These are phyloP conservation scores for Lathyrus oleraceus DNA, from an alignment of 306 rosid species.

Conservation along the genomic window DNA sequence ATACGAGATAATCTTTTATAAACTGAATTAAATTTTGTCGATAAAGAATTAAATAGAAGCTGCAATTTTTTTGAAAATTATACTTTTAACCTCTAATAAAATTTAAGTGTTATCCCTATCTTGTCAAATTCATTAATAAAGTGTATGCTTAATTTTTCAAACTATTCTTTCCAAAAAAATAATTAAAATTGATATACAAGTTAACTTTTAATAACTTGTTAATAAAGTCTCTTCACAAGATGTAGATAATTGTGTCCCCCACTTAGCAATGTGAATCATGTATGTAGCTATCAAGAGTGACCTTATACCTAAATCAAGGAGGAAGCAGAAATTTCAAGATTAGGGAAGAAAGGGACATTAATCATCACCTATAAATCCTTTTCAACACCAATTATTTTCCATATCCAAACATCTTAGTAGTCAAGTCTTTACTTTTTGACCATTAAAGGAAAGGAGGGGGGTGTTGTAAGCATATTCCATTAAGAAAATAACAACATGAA, in stretches of 20 bases:
- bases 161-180: too few species aligned
- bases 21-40: too few species aligned
- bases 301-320: conserved; percentile 36
- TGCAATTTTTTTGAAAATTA: too few species aligned
- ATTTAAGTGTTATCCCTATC: too few species aligned
- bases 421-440: conserved; percentile 36
- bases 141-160: too few species aligned
- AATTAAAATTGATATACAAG: too few species aligned
- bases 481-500: conserved; percentile 18
- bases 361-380: conserved; percentile 24
- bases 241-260: conserved; percentile 26
- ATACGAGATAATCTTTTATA: too few species aligned
- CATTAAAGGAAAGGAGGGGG: not conserved
- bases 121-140: too few species aligned
- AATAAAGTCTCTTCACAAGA: not conserved
- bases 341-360: conserved; percentile 31
- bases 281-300: conserved; percentile 27
- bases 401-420: conserved; percentile 36
- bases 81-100: too few species aligned
- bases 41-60: too few species aligned
- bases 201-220: too few species aligned
- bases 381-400: conserved; percentile 34
- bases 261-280: conserved; percentile 5
- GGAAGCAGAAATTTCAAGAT: conserved; percentile 36
- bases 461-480: conserved; percentile 1